Evolutionary conservation across 2,329 filamentous ascomycete genomes (phyloP), one percentile per base, ranked within the genome.

Genomic region (Aspergillus sp.): DNA sequence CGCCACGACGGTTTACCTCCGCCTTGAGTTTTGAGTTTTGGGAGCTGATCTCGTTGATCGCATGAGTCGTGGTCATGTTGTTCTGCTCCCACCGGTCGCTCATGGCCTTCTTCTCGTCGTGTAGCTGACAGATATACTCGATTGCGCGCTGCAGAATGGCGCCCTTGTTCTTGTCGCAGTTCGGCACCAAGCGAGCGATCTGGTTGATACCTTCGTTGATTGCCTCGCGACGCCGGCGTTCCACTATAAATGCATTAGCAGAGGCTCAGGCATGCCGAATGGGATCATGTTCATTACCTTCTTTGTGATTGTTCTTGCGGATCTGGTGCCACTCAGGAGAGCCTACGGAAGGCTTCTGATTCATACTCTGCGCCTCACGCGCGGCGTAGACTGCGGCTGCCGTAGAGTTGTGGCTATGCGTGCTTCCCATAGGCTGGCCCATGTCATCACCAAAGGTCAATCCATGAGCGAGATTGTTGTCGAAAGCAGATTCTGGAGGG

Each of bases 191-290:
- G 77, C 97, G 97, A 61, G 93, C 90, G 25, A 99, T 84, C 73
- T 97, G 94, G 67, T 97, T 97, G 64, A 99, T 99, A 46, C 94
- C 94, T 74, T 99, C 94, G 61, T 99, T 99, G 71, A 99, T 99
- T 0, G 94, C 97, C 75, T 99, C 94, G 58, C 94, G 89, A 42
- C 94, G 91, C 54, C 94, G 90, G 55, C 94, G 91, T 76, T 99
- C 94, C 57, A 99, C 94, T 97, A 13, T 43, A 32, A 34, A 4
- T 21, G 63, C 61, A 45, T 61, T 55, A 61, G 72, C 11, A 31
- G 3, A 17, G 16, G 14, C n/a, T 69, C 63, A 56, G 45, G n/a
- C n/a, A 17, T 9, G 49, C 13, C 45, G 38, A 13, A 29, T 29
- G 6, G 14, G 13, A 10, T 5, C 13, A 14, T 6, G 10, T 19